A percentile compares a stretch with the other conserved stretches of the same genome.
phyloP scores from a whole-genome alignment of 495 filamentous ascomycete species.

The Neurospora sp. region DNA sequence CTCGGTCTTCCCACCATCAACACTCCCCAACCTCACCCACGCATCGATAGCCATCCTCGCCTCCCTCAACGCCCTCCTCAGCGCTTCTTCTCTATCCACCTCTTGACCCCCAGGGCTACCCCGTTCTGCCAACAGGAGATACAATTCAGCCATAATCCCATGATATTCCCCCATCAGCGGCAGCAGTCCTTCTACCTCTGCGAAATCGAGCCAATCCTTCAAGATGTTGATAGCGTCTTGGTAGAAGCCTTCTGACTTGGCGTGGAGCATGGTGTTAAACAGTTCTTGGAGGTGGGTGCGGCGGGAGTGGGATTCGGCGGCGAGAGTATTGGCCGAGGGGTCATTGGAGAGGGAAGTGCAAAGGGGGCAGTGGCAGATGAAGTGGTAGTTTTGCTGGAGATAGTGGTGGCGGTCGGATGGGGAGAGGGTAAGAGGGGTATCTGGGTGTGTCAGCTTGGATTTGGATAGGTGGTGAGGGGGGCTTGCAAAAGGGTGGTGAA shows the following conservation, averaged over 20 bases:
- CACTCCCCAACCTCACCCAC: conserved; percentile 26
- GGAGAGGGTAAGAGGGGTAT: conserved; percentile 21
- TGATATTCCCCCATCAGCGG: conserved; percentile 27
- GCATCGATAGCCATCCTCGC: conserved; percentile 27
- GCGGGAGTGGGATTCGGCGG: conserved; percentile 25
- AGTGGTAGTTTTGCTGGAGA: conserved; percentile 26
- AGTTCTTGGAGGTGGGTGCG: conserved; percentile 21
- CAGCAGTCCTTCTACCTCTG: conserved; percentile 21
- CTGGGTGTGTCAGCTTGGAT: conserved; percentile 1
- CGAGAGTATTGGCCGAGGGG: neutral
- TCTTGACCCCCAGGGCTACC: conserved; percentile 4
- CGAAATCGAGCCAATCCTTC: conserved; percentile 21
- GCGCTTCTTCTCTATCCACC: conserved; percentile 9
- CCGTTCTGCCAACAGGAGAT: conserved; percentile 22
- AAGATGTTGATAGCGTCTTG: conserved; percentile 25
- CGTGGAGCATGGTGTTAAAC: conserved; percentile 20
- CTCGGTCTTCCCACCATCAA: conserved; percentile 22
- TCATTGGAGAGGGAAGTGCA: conserved; percentile 23
- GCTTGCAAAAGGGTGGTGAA: too few relatives aligned
- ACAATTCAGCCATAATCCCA: conserved; percentile 26
- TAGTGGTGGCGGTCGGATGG: conserved; percentile 15
- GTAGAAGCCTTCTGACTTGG: conserved; percentile 21
- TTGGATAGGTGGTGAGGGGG: too few relatives aligned
- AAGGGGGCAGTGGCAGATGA: conserved; percentile 30
- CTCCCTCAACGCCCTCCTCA: conserved; percentile 21